Evolutionary conservation across 169 alveolate genomes (phyloP).

Genomic region (Theileria orientalis): DNA sequence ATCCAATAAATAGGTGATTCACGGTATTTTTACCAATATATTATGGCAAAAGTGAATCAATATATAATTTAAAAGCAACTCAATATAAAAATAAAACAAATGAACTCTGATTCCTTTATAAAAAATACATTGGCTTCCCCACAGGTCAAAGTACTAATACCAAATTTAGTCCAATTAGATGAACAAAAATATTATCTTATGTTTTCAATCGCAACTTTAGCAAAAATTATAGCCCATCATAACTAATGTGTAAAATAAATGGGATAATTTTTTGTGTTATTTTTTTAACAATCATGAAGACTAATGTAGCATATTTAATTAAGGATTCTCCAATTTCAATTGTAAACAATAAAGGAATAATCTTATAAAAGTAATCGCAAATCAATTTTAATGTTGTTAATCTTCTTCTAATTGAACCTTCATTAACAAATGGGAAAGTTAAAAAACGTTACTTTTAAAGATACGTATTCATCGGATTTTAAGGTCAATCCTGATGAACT

Average conservation of each 20-base stretch:
- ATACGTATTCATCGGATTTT: neutral
- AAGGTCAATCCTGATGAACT: neutral
- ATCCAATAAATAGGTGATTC: neutral
- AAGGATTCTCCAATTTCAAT: neutral
- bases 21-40: too few relatives aligned
- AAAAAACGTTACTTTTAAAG: constrained; percentile 4
- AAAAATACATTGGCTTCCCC: neutral
- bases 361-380: neutral
- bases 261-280: neutral
- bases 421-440: neutral
- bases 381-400: neutral
- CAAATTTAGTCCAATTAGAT: neutral
- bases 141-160: neutral
- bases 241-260: neutral
- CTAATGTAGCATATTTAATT: neutral
- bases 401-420: neutral
- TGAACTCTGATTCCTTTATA: too few relatives aligned
- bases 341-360: neutral
- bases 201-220: neutral
- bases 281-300: neutral
- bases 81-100: neutral
- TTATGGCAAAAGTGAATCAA: neutral
- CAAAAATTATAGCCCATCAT: neutral
- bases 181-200: neutral
- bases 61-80: too few relatives aligned